Evolutionary conservation across 108 stramenopile species (phyloP), one percentile per base, ranked within the genome.

Genomic region (Seminavis robusta): DNA sequence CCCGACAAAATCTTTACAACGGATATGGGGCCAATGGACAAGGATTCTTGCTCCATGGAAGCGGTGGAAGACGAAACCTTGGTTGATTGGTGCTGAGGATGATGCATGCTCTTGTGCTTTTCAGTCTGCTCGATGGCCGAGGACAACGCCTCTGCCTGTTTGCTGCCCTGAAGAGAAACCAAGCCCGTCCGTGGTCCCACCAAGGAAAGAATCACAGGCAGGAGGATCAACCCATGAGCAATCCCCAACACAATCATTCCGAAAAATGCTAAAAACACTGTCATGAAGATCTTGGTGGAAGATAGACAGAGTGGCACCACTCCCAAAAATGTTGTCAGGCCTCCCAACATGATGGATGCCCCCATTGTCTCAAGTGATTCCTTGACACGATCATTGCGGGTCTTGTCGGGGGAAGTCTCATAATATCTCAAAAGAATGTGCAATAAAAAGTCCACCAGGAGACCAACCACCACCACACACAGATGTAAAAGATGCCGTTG

Each of bases 401-500:
- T 27, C 26, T 27, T 13, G 10, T 24, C 17, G 19, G 28, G 34
- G 25, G 20, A 11, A 16, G 20, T 50, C 45, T 49, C 48, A 20
- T 33, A 46, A 20, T 23, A 49, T 13, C 33, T 16, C 28, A 52
- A 10, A 4, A 32, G 10, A 9, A 50, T 16, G 36, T 52, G 49
- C 31, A 51, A 34, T 17, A 55, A 21, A 53, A 52, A 73, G 29
- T 73, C 71, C 19, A 41, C 59, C 64, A 36, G 45, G 30, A 36
- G 65, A 0, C 49, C 62, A 25, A 36, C 40, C 6, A 17, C 10
- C 17, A 71, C 46, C 10, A 62, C 28, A 63, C 47, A 19, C 56
- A 40, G 26, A 63, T 71, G 62, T 55, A 62, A 27, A 36, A 34
- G 11, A 62, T 61, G 21, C 37, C 34, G 27, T 51, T 39, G 15